Evolutionary conservation across 768 basidiomycete species (phyloP).

Genomic region (Dioszegia aurantiaca): DNA sequence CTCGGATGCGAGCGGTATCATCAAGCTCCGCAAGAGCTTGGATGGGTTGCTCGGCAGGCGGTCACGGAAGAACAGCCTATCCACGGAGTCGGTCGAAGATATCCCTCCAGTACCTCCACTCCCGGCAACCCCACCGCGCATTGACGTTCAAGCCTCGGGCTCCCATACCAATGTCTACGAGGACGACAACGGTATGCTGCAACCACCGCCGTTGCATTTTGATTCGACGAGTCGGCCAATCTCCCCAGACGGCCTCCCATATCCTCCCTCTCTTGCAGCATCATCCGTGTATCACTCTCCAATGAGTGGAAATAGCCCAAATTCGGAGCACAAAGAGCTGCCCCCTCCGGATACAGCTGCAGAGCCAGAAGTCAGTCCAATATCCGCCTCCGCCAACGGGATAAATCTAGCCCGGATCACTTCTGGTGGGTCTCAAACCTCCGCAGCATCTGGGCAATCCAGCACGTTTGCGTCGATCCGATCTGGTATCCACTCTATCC

Average conservation of each 20-base stretch:
- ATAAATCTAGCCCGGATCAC: neutral
- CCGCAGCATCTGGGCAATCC: neutral
- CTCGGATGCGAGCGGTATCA: conserved; percentile 22
- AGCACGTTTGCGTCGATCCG: conserved; percentile 6
- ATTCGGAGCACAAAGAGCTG: conserved; percentile 1
- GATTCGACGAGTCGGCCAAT: neutral
- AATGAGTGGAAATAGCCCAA: conserved; percentile 1
- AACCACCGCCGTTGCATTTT: neutral
- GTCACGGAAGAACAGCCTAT: conserved; percentile 14
- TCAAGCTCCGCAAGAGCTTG: conserved; percentile 31
- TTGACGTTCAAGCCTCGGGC: neutral
- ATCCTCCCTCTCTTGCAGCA: conserved; percentile 1
- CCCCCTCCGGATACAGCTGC: neutral
- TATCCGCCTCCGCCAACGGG: neutral
- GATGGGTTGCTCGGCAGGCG: conserved; percentile 28
- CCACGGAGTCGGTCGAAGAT: conserved; percentile 6
- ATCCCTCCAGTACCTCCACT: conserved; percentile 10
- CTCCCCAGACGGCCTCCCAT: conserved; percentile 1
- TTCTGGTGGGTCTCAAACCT: conserved; percentile 8
- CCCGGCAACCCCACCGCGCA: neutral
- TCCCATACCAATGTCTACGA: neutral
- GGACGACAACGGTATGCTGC: neutral
- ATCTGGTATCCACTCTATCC: neutral
- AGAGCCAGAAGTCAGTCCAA: too few relatives aligned
- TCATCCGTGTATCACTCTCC: conserved; percentile 12